phyloP scores from a whole-genome alignment of 768 basidiomycete species.

The Suillus variegatus region DNA sequence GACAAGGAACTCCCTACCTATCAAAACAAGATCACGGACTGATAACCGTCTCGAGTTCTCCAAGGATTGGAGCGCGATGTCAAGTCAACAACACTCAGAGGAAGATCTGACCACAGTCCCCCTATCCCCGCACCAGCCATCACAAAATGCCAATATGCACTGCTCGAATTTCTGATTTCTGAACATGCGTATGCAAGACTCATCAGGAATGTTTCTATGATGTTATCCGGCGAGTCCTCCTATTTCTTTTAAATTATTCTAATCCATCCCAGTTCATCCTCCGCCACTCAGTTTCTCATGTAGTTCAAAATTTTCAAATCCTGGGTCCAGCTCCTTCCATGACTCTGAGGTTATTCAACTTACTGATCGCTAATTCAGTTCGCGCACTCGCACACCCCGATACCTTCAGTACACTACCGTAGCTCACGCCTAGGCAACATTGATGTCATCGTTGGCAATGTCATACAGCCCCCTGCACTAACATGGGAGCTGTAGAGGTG shows the following conservation, averaged over 20 bases:
- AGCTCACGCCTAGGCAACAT: constrained; percentile 39
- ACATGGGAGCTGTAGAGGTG: no score
- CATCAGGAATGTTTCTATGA: constrained; percentile 76
- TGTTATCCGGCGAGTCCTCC: constrained; percentile 59
- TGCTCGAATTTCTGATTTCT: constrained; percentile 75
- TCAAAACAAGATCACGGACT: constrained; percentile 22
- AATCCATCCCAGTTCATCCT: constrained; percentile 36
- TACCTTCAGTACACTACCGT: constrained; percentile 39
- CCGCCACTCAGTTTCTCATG: constrained; percentile 36
- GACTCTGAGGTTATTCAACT: constrained; percentile 40
- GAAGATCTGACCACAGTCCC: constrained; percentile 22
- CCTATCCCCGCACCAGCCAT: constrained; percentile 38
- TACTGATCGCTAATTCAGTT: constrained; percentile 16
- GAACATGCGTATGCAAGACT: constrained; percentile 80
- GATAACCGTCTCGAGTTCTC: constrained; percentile 20
- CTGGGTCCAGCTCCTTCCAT: not conserved
- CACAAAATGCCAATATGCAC: constrained; percentile 75
- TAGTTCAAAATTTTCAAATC: constrained; percentile 20
- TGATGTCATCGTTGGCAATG: no score
- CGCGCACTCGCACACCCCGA: constrained; percentile 70
- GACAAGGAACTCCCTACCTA: constrained; percentile 26
- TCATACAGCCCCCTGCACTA: no score
- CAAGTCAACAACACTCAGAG: constrained; percentile 19
- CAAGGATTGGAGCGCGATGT: constrained; percentile 10
- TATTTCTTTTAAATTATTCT: constrained; percentile 13